phyloP scores from a whole-genome alignment of 768 basidiomycete species.

The Boletus pseudo-olivaceus region DNA sequence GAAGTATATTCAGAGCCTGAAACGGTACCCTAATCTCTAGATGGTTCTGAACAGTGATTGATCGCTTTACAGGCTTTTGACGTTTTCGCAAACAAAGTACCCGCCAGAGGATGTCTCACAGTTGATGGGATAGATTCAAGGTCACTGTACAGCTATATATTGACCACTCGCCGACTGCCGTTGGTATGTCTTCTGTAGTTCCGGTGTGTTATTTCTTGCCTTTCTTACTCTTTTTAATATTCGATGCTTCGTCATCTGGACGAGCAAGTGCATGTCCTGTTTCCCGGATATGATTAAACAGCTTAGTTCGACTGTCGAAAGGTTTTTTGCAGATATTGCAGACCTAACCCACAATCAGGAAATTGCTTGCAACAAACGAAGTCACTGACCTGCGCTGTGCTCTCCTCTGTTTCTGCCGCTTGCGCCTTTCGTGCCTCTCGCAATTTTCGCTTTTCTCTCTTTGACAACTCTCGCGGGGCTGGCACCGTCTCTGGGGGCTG shows the following conservation, averaged over 20 bases:
- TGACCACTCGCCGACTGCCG: neutral
- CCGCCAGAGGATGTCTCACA: conserved; percentile 91
- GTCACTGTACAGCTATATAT: neutral
- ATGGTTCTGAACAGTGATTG: neutral
- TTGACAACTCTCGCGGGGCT: conserved; percentile 45
- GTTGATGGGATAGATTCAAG: conserved; percentile 68
- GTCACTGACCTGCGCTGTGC: conserved; percentile 8
- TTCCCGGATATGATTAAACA: conserved; percentile 70
- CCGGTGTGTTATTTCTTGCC: conserved; percentile 18
- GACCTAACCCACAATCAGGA: conserved; percentile 26
- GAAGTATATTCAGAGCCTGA: conserved; percentile 97
- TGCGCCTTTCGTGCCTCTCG: conserved; percentile 67
- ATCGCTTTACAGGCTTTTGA: conserved; percentile 63
- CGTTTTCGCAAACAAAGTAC: conserved; percentile 95
- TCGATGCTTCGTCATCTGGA: conserved; percentile 26
- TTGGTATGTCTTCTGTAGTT: conserved; percentile 7
- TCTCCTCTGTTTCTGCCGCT: conserved; percentile 1
- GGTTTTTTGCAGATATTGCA: conserved; percentile 68
- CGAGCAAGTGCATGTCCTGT: conserved; percentile 65
- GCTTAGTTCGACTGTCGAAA: conserved; percentile 67
- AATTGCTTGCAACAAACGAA: neutral
- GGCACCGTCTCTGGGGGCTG: neutral
- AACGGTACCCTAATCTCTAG: conserved; percentile 56
- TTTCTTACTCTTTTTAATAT: conserved; percentile 36
- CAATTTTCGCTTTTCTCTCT: conserved; percentile 78